phyloP scores from a whole-genome alignment of 1,139 yeast species.

The Yamadazyma membranifaciens region DNA sequence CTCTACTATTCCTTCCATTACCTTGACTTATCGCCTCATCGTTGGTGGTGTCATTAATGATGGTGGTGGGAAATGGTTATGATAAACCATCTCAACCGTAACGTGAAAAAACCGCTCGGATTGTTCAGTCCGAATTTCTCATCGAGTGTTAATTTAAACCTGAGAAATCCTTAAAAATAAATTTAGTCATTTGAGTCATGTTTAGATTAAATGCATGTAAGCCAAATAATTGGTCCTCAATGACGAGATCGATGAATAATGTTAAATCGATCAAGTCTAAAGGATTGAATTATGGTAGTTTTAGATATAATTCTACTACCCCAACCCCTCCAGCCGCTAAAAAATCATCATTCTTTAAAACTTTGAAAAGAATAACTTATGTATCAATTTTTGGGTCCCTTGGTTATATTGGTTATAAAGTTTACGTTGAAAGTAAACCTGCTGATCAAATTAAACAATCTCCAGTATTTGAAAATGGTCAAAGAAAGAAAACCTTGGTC shows the following conservation, averaged over 20 bases:
- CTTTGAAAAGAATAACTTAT: conserved; percentile 27
- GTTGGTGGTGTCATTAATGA: too few species aligned
- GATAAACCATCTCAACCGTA: neutral
- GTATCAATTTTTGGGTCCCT: conserved; percentile 33
- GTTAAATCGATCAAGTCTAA: neutral
- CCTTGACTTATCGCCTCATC: too few species aligned
- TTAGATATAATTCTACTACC: conserved; percentile 15
- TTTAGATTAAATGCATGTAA: too few species aligned
- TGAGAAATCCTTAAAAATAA: too few species aligned
- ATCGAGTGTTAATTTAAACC: neutral
- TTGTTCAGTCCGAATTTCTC: conserved; percentile 3
- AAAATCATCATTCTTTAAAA: conserved; percentile 26
- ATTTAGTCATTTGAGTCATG: too few species aligned
- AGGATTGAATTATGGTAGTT: neutral
- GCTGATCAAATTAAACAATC: conserved; percentile 53
- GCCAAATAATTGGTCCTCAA: too few species aligned
- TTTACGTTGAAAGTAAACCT: conserved; percentile 64
- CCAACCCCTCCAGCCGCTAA: conserved; percentile 4
- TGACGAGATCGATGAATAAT: neutral
- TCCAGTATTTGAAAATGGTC: conserved; percentile 61
- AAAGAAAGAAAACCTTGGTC: conserved; percentile 83
- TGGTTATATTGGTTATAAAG: conserved; percentile 53
- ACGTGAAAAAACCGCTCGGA: neutral
- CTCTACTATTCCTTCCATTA: too few species aligned
- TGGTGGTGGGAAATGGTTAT: too few species aligned